These are phyloP conservation scores for Barnettozyma vustinii DNA, from an alignment of 805 yeast genomes.

Conservation along the genomic window DNA sequence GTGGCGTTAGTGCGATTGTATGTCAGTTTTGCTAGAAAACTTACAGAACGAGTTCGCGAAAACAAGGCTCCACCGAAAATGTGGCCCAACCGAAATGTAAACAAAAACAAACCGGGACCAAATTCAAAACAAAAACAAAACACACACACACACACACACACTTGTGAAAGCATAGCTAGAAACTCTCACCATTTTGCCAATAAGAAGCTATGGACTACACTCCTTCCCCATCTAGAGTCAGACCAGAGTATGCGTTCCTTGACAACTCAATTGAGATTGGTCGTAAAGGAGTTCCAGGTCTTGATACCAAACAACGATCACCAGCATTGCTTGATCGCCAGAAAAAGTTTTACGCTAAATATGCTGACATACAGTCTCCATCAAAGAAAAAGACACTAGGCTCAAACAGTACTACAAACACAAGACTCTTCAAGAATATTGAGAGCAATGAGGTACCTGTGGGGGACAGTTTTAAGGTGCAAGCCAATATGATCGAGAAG, in stretches of 20 bases:
- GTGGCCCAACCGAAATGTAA: conserved; percentile 1
- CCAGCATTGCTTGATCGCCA: conserved; percentile 13
- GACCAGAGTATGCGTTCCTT: conserved; percentile 19
- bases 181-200: neutral
- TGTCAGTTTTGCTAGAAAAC: neutral
- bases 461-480: conserved; percentile 30
- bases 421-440: conserved; percentile 20
- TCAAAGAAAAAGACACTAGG: conserved; percentile 1
- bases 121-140: conserved; percentile 3
- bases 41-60: neutral
- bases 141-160: neutral
- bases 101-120: conserved; percentile 3
- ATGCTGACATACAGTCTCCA: conserved; percentile 21
- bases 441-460: conserved; percentile 14
- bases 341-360: conserved; percentile 17
- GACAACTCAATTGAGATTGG: conserved; percentile 23
- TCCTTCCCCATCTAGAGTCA: conserved; percentile 22
- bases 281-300: conserved; percentile 10
- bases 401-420: conserved; percentile 15
- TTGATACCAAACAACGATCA: conserved; percentile 7
- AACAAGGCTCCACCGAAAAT: neutral
- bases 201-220: conserved; percentile 21
- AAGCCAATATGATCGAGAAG: conserved; percentile 33
- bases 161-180: neutral
- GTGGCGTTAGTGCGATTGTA: neutral